Conservation (phyloP, 768 basidiomycete genomes). For the Pholiota microspora region DNA sequence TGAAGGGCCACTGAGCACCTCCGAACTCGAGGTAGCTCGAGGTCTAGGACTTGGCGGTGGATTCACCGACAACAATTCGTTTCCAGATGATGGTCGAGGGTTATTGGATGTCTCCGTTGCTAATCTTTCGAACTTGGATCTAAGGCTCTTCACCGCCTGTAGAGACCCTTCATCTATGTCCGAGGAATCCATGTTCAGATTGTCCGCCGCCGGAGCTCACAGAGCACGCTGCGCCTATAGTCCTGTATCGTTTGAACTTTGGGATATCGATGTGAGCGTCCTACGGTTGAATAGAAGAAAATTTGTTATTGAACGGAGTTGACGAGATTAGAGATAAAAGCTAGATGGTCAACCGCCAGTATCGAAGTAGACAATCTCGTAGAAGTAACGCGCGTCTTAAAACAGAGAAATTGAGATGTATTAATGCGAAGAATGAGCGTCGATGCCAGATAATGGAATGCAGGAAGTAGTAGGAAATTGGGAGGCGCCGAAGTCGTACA, state of each 20-base stretch:
- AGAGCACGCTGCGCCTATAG: background rate
- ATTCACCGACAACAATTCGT: constrained; percentile 23
- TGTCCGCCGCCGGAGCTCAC: background rate
- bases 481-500: no score
- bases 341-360: no score
- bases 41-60: constrained; percentile 38
- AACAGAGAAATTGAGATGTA: no score
- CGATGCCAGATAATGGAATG: no score
- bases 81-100: constrained; percentile 13
- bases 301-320: no score
- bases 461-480: no score
- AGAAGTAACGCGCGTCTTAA: no score
- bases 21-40: constrained; percentile 35
- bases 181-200: constrained; percentile 14
- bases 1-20: constrained; percentile 21
- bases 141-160: constrained; percentile 66
- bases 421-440: no score
- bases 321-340: no score
- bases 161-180: constrained; percentile 53
- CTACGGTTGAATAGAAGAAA: background rate
- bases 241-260: background rate
- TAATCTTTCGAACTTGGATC: constrained; percentile 69
- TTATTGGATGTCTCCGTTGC: constrained; percentile 37
- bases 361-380: no score
- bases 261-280: background rate